Conservation (phyloP, 495 filamentous ascomycete species). For the Ascodesmis nigricans region DNA sequence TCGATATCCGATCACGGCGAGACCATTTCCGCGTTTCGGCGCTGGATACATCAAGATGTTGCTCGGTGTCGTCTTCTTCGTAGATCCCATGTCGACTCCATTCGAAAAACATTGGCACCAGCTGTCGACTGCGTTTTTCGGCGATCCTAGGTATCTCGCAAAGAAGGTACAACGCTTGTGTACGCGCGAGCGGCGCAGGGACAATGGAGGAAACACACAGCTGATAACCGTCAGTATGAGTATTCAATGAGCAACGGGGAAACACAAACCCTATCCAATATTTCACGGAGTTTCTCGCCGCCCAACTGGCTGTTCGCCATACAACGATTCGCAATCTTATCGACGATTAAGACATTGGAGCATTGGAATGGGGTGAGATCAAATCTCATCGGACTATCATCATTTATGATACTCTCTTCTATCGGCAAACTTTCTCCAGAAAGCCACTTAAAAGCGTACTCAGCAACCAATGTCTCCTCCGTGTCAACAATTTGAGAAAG, state of each 20-base stretch:
- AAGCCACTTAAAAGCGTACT: constrained; percentile 62
- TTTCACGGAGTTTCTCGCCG: constrained; percentile 28
- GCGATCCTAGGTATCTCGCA: constrained; percentile 48
- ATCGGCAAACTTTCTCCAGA: neutral
- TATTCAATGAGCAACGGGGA: constrained; percentile 16
- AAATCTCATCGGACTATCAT: constrained; percentile 1
- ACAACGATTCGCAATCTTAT: constrained; percentile 26
- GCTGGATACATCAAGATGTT: constrained; percentile 17
- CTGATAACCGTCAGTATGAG: constrained; percentile 15
- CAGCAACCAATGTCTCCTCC: constrained; percentile 51
- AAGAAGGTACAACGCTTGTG: constrained; percentile 61
- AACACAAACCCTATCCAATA: constrained; percentile 27
- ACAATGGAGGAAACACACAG: too few species aligned
- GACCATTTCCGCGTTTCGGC: constrained; percentile 24
- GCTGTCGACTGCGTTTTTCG: constrained; percentile 60
- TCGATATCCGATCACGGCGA: constrained; percentile 54
- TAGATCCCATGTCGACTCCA: constrained; percentile 31
- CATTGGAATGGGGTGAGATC: constrained; percentile 54
- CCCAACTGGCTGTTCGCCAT: constrained; percentile 25
- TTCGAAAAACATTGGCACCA: constrained; percentile 67
- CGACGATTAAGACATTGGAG: constrained; percentile 41
- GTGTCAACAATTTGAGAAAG: constrained; percentile 52
- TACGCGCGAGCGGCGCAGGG: too few species aligned
- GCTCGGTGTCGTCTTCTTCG: constrained; percentile 25
- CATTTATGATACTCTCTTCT: neutral